A percentile compares a stretch with the other conserved stretches of the same genome.
These are phyloP conservation scores for Gloeophyllum trabeum DNA, from an alignment of 768 basidiomycete species.

Conservation along the genomic window DNA sequence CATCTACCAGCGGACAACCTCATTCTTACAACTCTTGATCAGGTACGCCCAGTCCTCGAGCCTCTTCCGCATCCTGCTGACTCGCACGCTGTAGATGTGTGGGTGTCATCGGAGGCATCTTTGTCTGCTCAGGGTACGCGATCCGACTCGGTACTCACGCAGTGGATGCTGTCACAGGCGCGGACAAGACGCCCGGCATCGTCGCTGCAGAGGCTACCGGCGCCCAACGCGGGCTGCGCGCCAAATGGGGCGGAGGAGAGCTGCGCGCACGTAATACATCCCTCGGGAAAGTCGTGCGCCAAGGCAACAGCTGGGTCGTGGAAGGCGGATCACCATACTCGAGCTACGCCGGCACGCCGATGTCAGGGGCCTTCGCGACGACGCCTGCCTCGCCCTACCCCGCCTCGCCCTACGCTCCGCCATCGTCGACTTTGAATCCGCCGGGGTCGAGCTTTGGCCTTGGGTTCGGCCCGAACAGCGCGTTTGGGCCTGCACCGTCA, in stretches of 20 bases:
- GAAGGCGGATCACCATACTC: constrained; percentile 36
- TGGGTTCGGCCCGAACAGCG: constrained; percentile 10
- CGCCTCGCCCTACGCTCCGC: constrained; percentile 24
- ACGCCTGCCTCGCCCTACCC: constrained; percentile 2
- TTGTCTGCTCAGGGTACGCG: constrained; percentile 76
- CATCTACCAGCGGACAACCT: constrained; percentile 81
- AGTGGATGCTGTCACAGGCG: constrained; percentile 49
- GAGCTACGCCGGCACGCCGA: constrained; percentile 23
- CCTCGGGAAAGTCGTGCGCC: constrained; percentile 34
- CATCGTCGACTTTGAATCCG: constrained; percentile 19
- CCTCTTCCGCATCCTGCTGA: background rate
- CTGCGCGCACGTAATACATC: constrained; percentile 39
- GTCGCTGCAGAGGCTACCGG: constrained; percentile 57
- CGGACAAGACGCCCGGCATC: constrained; percentile 38
- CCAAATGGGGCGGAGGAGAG: constrained; percentile 59
- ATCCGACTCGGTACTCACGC: constrained; percentile 45
- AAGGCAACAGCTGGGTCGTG: constrained; percentile 49
- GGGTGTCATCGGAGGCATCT: constrained; percentile 90
- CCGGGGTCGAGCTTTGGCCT: constrained; percentile 16
- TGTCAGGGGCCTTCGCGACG: constrained; percentile 14
- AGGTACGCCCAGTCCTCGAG: constrained; percentile 24
- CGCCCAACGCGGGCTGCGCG: constrained; percentile 40
- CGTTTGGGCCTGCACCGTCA: background rate
- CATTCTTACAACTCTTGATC: constrained; percentile 72
- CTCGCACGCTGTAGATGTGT: constrained; percentile 32